Base-by-base conservation (phyloP, 2,329 filamentous ascomycete genomes). In the Paecilomyces variotii region DNA sequence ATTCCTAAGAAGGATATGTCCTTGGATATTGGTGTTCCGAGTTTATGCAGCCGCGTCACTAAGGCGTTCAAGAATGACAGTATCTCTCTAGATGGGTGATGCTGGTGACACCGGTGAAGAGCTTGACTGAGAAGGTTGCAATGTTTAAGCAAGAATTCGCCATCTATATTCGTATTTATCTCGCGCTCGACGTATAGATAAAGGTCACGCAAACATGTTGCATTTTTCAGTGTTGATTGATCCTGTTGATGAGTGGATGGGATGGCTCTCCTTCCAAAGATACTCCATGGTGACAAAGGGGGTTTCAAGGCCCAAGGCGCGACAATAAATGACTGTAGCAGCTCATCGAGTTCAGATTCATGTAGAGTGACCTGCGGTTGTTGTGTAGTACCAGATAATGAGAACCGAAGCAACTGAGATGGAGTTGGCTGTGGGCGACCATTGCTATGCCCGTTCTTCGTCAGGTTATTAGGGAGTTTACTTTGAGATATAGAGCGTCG, bases 401-500 rank as follows among this genome's bases (percentile, higher is more conserved):
- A 63, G 61, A 69, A 74, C 56, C 71, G 69, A 45, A 74, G 61
- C 53, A 74, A 53, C 56, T 73, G 65, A 24, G 70, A 67, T 25
- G 67, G 63, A 45, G 67, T 62, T 57, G 68, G 62, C 56, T 65
- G 54, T 56, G 51, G 58, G 19, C 11, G 26, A 45, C 56, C 26
- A 19, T 34, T 34, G 56, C 56, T 28, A 53, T 30, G 32, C 30
- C 24, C 45, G 45, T 14, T 45, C 35, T 50, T 35, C 32, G 34
- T 52, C 26, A 54, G 56, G 30, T 45, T 35, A 58, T 57, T 28
- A 59, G 58, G 51, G 56, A 35, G 19, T n/a, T 10, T 11, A 9
- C 3, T 32, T 19, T 51, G 55, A 53, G 24, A 32, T 24, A 32
- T 52, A 58, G 51, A 52, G 24, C 55, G 56, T 14, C 49, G 55